phyloP scores from a whole-genome alignment of 73 alveolate species.

The Uronychia binucleata region DNA sequence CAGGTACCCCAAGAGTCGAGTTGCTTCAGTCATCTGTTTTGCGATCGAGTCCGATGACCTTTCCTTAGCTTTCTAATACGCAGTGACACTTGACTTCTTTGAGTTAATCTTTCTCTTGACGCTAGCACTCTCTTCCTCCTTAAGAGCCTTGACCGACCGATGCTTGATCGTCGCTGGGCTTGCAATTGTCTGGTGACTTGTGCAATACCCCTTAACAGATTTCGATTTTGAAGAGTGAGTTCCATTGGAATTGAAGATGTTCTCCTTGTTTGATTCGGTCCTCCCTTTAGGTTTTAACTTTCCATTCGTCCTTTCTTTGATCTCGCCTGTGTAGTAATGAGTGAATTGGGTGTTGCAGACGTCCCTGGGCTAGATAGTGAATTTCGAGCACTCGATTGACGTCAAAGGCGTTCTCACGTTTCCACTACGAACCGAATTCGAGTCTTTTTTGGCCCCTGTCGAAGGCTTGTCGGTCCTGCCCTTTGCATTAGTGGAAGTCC shows the following conservation, averaged over 20 bases:
- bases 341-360: too few relatives aligned
- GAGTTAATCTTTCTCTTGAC: not conserved
- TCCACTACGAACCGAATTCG: not conserved
- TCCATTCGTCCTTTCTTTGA: not conserved
- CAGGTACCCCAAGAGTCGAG: not conserved
- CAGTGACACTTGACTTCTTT: not conserved
- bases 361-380: not conserved
- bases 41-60: too few relatives aligned
- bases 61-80: too few relatives aligned
- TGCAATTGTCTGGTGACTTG: too few relatives aligned
- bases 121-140: not conserved
- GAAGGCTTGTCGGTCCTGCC: too few relatives aligned
- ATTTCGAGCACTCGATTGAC: not conserved
- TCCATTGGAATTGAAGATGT: not conserved
- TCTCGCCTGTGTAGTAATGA: not conserved
- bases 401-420: not conserved
- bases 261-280: not conserved
- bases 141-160: too few relatives aligned
- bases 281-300: not conserved
- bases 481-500: too few relatives aligned
- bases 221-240: not conserved
- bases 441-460: too few relatives aligned
- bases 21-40: not conserved
- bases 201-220: not conserved
- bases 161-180: too few relatives aligned